Conservation (phyloP, 768 basidiomycete species). For the Lactifluus subvellereus region DNA sequence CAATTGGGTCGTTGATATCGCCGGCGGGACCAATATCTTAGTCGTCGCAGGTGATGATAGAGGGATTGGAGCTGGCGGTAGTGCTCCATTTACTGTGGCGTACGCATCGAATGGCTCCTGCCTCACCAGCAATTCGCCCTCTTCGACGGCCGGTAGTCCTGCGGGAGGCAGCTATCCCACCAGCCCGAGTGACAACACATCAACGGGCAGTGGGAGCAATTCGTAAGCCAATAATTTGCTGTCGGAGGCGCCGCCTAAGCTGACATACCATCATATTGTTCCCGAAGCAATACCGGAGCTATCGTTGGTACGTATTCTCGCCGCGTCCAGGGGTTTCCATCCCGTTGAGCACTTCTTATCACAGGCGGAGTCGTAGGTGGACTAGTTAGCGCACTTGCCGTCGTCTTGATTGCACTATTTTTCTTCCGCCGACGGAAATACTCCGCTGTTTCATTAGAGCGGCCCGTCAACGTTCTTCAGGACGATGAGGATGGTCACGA, state of each 20-base stretch:
- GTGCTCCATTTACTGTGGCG: constrained; percentile 49
- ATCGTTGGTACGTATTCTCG: constrained; percentile 15
- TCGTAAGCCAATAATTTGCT: constrained; percentile 10
- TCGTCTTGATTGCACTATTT: constrained; percentile 41
- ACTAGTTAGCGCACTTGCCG: constrained; percentile 42
- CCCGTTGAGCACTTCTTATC: constrained; percentile 33
- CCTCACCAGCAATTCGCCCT: constrained; percentile 55
- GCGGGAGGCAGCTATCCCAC: constrained; percentile 73
- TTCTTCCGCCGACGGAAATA: constrained; percentile 45
- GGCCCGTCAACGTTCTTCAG: constrained; percentile 62
- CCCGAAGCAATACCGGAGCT: constrained; percentile 10
- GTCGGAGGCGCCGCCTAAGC: not conserved
- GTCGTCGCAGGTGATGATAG: constrained; percentile 62
- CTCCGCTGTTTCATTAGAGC: constrained; percentile 42
- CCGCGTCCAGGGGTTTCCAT: not conserved
- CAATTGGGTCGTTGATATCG: constrained; percentile 57
- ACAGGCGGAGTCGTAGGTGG: constrained; percentile 55
- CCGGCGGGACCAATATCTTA: constrained; percentile 59
- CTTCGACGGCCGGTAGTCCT: constrained; percentile 69
- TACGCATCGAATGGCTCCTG: constrained; percentile 50
- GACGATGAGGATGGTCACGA: constrained; percentile 46
- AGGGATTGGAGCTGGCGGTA: constrained; percentile 66
- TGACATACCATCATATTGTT: not conserved
- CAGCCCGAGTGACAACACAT: constrained; percentile 36
- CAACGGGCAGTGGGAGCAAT: constrained; percentile 25